Conservation (phyloP, 1,139 yeast genomes). For the Pichia sp. region DNA sequence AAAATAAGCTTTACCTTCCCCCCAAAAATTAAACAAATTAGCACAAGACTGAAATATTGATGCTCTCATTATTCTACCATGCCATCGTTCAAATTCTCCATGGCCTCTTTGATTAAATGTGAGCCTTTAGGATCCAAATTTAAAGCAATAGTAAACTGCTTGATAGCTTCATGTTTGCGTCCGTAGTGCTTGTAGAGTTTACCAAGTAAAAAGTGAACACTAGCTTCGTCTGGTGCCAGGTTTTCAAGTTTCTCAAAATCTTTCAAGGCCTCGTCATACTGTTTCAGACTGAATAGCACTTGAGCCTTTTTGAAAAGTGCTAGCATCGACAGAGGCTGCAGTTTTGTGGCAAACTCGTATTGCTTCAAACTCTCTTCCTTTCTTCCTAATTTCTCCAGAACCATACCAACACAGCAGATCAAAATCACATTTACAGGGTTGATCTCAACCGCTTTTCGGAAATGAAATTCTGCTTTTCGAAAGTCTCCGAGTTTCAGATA, state of each 20-base stretch:
- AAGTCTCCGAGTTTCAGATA: conserved; percentile 82
- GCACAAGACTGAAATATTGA: no score
- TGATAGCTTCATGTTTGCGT: conserved; percentile 72
- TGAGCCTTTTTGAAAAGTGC: conserved; percentile 91
- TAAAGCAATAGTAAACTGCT: conserved; percentile 84
- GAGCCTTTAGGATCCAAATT: conserved; percentile 93
- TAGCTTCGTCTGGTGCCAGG: conserved; percentile 91
- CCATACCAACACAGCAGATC: conserved; percentile 93
- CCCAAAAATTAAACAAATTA: not conserved
- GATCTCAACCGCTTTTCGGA: conserved; percentile 79
- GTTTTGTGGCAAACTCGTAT: conserved; percentile 75
- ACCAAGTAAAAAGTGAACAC: conserved; percentile 85
- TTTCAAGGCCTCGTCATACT: conserved; percentile 65
- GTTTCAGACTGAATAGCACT: conserved; percentile 65
- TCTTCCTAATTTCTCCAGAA: conserved; percentile 71
- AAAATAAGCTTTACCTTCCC: not conserved
- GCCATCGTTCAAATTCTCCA: conserved; percentile 45
- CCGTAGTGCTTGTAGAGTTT: conserved; percentile 77
- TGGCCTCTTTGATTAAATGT: conserved; percentile 78
- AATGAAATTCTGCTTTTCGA: conserved; percentile 79
- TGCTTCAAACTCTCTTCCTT: conserved; percentile 72
- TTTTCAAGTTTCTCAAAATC: conserved; percentile 69
- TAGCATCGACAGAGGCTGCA: conserved; percentile 82
- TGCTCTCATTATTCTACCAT: conserved; percentile 8
- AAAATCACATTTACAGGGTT: conserved; percentile 89